Conservation (phyloP, 495 filamentous ascomycete genomes). For the Hypomontagnella monticulosa region DNA sequence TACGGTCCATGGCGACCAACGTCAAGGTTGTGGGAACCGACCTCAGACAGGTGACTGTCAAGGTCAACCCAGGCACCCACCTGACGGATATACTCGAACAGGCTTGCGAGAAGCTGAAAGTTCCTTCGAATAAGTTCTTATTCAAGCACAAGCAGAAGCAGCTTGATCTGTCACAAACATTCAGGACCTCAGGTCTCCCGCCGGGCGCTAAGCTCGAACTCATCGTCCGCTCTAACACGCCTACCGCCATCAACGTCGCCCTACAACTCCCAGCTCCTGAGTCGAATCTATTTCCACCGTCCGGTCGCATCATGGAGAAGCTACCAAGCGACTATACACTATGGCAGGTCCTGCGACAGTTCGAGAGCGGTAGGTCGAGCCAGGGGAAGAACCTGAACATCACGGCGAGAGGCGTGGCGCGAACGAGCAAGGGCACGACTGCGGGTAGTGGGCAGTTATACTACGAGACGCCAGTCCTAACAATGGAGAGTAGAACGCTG, state of each 20-base stretch:
- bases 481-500: constrained; percentile 80
- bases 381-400: constrained; percentile 71
- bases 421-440: constrained; percentile 58
- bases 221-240: constrained; percentile 81
- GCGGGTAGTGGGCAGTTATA: constrained; percentile 77
- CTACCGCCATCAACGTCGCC: constrained; percentile 83
- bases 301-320: constrained; percentile 77
- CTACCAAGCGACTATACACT: constrained; percentile 83
- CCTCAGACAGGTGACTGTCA: constrained; percentile 77
- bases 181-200: constrained; percentile 85
- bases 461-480: constrained; percentile 86
- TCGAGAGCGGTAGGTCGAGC: constrained; percentile 74
- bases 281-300: constrained; percentile 59
- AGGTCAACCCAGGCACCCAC: constrained; percentile 80
- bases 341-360: constrained; percentile 88
- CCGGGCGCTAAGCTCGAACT: constrained; percentile 93
- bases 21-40: constrained; percentile 86
- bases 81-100: constrained; percentile 85
- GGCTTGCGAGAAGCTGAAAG: constrained; percentile 80
- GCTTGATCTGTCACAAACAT: constrained; percentile 82
- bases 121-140: constrained; percentile 76
- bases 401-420: constrained; percentile 78
- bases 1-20: constrained; percentile 77
- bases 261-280: constrained; percentile 80
- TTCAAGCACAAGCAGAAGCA: constrained; percentile 90